Conservation (phyloP, 257 asterid species). For the Capsicum pubescens region DNA sequence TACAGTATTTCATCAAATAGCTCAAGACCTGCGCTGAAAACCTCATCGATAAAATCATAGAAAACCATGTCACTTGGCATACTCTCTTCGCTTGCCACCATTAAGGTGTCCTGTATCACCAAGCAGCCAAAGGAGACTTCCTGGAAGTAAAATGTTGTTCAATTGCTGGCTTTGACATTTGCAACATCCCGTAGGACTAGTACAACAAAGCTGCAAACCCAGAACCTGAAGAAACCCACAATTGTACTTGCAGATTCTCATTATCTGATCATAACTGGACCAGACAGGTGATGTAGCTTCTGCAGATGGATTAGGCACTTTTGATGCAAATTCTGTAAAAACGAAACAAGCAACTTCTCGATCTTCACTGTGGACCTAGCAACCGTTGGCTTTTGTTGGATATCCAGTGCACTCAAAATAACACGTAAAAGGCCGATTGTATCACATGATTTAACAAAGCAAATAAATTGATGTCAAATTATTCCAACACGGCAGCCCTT, state of each 20-base stretch:
- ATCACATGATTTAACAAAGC: background rate
- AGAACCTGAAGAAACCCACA: background rate
- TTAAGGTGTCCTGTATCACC: background rate
- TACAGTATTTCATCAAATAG: background rate
- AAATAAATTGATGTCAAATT: background rate
- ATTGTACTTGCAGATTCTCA: constrained; percentile 14
- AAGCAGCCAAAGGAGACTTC: background rate
- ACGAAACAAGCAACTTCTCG: background rate
- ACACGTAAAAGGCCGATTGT: background rate
- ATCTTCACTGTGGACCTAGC: background rate
- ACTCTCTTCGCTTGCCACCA: background rate
- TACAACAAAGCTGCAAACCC: background rate
- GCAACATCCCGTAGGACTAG: background rate
- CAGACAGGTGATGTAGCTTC: constrained; percentile 14
- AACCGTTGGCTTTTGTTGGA: background rate
- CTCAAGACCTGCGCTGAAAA: background rate
- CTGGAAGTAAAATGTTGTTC: background rate
- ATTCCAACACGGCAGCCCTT: background rate
- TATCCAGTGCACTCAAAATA: background rate
- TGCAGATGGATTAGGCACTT: constrained; percentile 18
- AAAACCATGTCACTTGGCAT: background rate
- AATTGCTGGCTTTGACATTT: background rate
- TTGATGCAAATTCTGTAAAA: background rate
- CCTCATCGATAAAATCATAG: background rate
- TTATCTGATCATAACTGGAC: background rate